These are phyloP conservation scores for Neonectria ditissima DNA, from an alignment of 2,329 filamentous ascomycete species.

Conservation along the genomic window DNA sequence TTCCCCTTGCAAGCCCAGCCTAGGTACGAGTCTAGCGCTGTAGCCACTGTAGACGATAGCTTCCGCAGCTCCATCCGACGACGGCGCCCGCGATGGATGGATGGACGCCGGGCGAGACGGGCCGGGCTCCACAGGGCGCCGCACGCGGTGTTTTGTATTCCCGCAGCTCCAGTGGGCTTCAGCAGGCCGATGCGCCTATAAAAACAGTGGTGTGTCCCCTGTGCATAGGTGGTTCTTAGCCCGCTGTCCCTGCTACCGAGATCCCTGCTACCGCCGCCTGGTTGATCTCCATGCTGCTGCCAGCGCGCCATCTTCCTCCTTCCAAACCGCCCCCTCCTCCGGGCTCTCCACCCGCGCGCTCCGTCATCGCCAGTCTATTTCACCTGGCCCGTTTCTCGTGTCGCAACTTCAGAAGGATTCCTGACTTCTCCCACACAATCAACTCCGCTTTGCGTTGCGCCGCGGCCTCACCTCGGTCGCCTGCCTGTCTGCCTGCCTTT, in stretches of 20 bases:
- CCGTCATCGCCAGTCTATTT: not conserved
- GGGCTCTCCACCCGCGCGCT: not conserved
- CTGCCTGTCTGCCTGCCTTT: not conserved
- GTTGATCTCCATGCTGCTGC: not conserved
- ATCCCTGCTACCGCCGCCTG: not conserved
- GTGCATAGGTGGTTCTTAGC: not conserved
- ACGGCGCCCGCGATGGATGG: not conserved
- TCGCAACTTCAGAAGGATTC: not conserved
- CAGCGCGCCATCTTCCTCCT: not conserved
- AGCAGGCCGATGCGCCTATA: not conserved
- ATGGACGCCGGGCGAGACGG: too few relatives aligned
- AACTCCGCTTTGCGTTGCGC: not conserved
- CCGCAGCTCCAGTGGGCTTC: not conserved
- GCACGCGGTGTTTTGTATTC: slow-evolving; percentile 2
- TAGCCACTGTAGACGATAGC: not conserved
- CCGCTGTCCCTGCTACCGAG: not conserved
- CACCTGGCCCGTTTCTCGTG: not conserved
- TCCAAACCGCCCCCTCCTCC: not conserved
- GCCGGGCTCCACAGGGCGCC: not conserved
- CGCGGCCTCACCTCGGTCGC: not conserved
- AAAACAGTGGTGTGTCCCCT: not conserved
- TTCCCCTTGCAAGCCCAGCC: not conserved
- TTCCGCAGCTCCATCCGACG: not conserved
- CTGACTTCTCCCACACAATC: not conserved
- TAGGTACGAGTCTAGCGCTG: slow-evolving; percentile 4